phyloP scores from a whole-genome alignment of 768 basidiomycete genomes.

The Trametes punicea region DNA sequence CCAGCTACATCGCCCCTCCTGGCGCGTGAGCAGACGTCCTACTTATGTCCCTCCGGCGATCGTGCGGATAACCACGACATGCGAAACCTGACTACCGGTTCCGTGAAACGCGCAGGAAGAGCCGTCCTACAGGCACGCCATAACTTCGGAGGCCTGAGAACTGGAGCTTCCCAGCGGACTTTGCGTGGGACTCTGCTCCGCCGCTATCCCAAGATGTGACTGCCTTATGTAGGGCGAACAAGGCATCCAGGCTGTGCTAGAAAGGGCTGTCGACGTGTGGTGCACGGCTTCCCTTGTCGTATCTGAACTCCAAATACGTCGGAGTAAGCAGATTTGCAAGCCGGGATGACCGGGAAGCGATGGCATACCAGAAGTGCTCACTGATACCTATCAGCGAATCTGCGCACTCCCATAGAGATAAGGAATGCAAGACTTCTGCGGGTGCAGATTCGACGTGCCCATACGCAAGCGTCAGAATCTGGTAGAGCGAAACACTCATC shows the following conservation, averaged over 20 bases:
- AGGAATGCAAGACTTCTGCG: too few species aligned
- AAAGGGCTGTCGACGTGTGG: neutral
- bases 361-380: neutral
- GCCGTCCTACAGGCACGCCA: neutral
- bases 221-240: neutral
- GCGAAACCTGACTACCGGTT: neutral
- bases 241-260: neutral
- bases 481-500: too few species aligned
- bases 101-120: neutral
- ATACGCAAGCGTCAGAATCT: too few species aligned
- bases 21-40: neutral
- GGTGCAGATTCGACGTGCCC: too few species aligned
- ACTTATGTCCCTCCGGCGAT: slow-evolving; percentile 3
- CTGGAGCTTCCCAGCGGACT: neutral
- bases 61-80: neutral
- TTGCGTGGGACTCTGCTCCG: neutral
- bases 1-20: neutral
- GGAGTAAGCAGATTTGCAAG: neutral
- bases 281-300: neutral
- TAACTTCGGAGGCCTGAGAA: neutral
- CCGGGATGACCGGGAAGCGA: neutral
- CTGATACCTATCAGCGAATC: too few species aligned
- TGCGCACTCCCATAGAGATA: too few species aligned
- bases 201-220: neutral
- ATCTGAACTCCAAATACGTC: neutral